These are phyloP conservation scores for Kurtzmaniella natalensis DNA, from an alignment of 1,139 yeast genomes.

Conservation along the genomic window DNA sequence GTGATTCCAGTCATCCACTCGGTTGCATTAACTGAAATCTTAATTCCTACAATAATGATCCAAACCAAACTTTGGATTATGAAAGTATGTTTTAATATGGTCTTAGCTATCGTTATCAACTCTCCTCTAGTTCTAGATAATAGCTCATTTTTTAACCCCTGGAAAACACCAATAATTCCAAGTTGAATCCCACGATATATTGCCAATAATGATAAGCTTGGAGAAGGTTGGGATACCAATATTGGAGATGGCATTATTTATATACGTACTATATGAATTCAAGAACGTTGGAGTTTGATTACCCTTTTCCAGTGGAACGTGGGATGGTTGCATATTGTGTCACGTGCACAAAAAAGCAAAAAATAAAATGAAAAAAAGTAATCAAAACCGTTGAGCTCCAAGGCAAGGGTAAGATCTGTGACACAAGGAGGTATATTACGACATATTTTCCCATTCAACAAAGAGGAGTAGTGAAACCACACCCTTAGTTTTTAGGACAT, in stretches of 20 bases:
- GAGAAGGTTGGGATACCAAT: conserved; percentile 19
- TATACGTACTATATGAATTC: no score
- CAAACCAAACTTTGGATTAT: conserved; percentile 32
- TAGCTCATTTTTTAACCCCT: conserved; percentile 38
- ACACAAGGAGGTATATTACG: no score
- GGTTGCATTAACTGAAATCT: conserved; percentile 2
- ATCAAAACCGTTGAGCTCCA: no score
- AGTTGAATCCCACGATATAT: conserved; percentile 53
- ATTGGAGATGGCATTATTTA: conserved; percentile 24
- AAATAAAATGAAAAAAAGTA: no score
- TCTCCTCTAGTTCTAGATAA: conserved; percentile 17
- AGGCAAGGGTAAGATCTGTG: no score
- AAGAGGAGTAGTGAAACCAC: no score
- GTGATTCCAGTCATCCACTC: not conserved
- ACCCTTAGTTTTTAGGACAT: no score
- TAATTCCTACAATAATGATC: conserved; percentile 24
- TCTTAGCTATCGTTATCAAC: conserved; percentile 2
- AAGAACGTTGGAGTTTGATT: not conserved
- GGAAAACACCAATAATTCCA: conserved; percentile 44
- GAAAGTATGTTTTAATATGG: conserved; percentile 26
- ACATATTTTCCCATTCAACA: no score
- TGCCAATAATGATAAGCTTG: conserved; percentile 38
- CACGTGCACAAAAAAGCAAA: not conserved
- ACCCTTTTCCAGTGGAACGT: not conserved
- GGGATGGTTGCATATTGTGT: not conserved